Conservation (phyloP, 306 rosid species). For the Lotus japonicus region DNA sequence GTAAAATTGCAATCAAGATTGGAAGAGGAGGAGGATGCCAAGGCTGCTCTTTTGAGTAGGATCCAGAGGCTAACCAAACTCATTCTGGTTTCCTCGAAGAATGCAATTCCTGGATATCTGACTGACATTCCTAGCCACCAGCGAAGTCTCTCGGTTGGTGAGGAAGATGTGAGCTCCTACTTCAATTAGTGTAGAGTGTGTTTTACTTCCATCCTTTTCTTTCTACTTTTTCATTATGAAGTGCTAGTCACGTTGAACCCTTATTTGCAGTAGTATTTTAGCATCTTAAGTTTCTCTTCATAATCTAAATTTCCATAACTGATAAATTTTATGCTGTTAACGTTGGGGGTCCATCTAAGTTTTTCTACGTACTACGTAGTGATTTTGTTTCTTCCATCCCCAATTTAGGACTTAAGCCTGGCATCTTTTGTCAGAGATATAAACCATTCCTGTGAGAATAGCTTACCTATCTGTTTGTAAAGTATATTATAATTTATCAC, state of each 20-base stretch:
- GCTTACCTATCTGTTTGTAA: neutral
- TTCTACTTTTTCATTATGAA: neutral
- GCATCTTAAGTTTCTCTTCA: neutral
- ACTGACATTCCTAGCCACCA: constrained; percentile 76
- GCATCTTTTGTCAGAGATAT: neutral
- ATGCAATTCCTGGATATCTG: constrained; percentile 77
- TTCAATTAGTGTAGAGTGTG: constrained; percentile 6
- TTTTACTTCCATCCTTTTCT: neutral
- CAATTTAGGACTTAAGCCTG: constrained; percentile 1
- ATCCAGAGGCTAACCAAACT: constrained; percentile 98
- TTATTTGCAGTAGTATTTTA: constrained; percentile 1
- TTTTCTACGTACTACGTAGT: neutral
- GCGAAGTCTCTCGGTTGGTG: constrained; percentile 65
- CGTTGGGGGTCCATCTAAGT: neutral
- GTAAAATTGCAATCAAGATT: constrained; percentile 97
- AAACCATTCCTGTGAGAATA: neutral
- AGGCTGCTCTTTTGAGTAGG: constrained; percentile 99
- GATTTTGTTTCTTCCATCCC: constrained; percentile 1
- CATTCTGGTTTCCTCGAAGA: constrained; percentile 93
- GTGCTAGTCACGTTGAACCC: neutral
- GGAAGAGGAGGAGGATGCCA: constrained; percentile 99
- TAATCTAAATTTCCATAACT: neutral
- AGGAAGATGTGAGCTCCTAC: constrained; percentile 74
- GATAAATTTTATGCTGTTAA: neutral
- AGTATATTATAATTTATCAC: neutral